Evolutionary conservation across 768 basidiomycete species (phyloP), one percentile per base, ranked within the genome.

Genomic region (Boletus reticulatus): DNA sequence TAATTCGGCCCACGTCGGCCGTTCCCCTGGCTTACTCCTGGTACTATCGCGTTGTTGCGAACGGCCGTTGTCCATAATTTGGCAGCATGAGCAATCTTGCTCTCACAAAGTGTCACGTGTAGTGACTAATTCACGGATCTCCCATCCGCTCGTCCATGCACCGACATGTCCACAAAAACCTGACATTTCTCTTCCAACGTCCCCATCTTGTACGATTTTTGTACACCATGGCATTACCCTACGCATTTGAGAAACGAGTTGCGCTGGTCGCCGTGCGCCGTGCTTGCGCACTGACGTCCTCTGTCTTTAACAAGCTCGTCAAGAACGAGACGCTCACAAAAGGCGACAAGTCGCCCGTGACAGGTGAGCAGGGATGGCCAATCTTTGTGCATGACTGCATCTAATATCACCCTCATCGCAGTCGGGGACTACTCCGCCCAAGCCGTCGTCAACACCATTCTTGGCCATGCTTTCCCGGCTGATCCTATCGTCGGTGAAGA

Each of bases 401-500:
- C 52, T 54, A 48, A 55, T 38, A 24, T 31, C 32, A 27, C 19
- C 2, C 37, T 2, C 36, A 14, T 50, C 12, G 24, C 62, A 95
- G 94, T 97, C 20, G 97, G 89, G 37, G 97, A 98, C 73, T 94
- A 88, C 71, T 83, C 95, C 4, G 92, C 95, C 0, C 97, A 99
- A 67, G 92, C 95, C 0, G 84, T 98, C 41, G 86, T 99, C 63
- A 89, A 88, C 56, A 79, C 87, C 9, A 88, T 98, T 66, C 81
- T 99, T 36, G 68, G 72, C 16, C 75, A 76, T 13, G 84, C 87
- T 0, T 98, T 97, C 73, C 96, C 95, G 0, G 62, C 78, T 1
- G 94, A 98, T 72, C 82, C 82, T 10, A 92, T 98, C 66, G 87
- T 98, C 38, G 97, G 95, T 32, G 97, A 99, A 72, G 96, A 99